These are phyloP conservation scores for Galeopsis tetrahit DNA, from an alignment of 257 asterid species.

Conservation along the genomic window DNA sequence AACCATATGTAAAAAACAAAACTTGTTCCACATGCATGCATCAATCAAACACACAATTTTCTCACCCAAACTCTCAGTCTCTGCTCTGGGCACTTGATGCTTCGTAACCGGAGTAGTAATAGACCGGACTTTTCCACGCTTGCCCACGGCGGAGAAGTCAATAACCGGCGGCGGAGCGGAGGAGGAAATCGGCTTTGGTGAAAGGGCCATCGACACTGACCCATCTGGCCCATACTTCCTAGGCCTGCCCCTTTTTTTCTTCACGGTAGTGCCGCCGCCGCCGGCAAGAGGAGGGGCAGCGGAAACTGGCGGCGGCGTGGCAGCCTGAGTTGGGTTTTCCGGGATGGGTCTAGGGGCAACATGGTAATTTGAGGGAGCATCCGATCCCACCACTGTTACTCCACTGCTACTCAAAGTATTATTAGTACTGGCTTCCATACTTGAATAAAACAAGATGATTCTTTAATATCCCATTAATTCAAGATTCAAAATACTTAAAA, in stretches of 20 bases:
- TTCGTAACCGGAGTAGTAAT: constrained; percentile 45
- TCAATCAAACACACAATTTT: constrained; percentile 9
- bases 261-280: constrained; percentile 35
- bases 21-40: constrained; percentile 49
- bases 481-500: neutral
- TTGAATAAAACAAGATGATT: constrained; percentile 26
- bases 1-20: constrained; percentile 4
- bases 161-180: constrained; percentile 87
- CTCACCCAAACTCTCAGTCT: constrained; percentile 55
- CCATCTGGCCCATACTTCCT: constrained; percentile 92
- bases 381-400: constrained; percentile 92
- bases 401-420: constrained; percentile 59
- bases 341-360: constrained; percentile 71
- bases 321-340: constrained; percentile 29
- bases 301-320: constrained; percentile 32
- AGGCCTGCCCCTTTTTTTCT: constrained; percentile 96
- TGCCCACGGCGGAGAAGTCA: constrained; percentile 77
- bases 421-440: constrained; percentile 58
- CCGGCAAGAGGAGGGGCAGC: constrained; percentile 42
- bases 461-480: constrained; percentile 47
- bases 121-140: constrained; percentile 69
- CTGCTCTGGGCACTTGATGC: constrained; percentile 53
- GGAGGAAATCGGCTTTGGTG: constrained; percentile 89
- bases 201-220: constrained; percentile 55
- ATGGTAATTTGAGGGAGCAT: constrained; percentile 89